Base-by-base conservation (phyloP, 2,329 filamentous ascomycete genomes). In the Periconia macrospinosa region DNA sequence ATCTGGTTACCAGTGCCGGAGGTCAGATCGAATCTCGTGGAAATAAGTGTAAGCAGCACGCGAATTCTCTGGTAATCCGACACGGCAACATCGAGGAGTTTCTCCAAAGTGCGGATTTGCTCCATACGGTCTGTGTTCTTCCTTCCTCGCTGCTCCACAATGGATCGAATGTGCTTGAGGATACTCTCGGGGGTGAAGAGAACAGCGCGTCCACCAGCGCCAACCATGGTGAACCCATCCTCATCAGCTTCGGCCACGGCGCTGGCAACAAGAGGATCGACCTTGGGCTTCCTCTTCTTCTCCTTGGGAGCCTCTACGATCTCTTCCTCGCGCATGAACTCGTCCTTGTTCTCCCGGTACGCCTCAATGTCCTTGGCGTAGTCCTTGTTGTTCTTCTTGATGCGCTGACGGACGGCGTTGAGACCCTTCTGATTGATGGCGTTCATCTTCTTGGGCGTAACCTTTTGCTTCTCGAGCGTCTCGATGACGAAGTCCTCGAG, bases 321-420 rank as follows among this genome's bases (percentile, higher is more conserved):
- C 60, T 92, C 89, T 19, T 92, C 87, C 43, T 90, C 90, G 74
- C 89, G 86, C 90, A 97, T 92, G 78, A 88, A 97, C 17, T 79
- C 86, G 60, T 93, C 91, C 76, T 93, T 91, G 75, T 96, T 86
- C 59, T 85, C 87, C 63, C 90, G 84, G 81, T 93, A 99, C 60
- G 87, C 84, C 65, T 96, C 91, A 67, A 99, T 88, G 71, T 96
- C 90, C 58, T 84, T 81, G 70, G 91, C 86, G 78, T 93, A 93
- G 61, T 97, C 93, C 79, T 96, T 95, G 83, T 93, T 96, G 79
- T 93, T 93, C 85, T 97, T 97, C 86, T 93, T 92, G 81, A 99
- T 91, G 79, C 92, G 92, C 77, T 99, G 94, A 80, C 97, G 96
- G 71, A 97, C 90, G 58, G 92, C 91, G 76, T 97, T 99, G 70